Conservation (phyloP, 768 basidiomycete species). For the Suillus placidus region DNA sequence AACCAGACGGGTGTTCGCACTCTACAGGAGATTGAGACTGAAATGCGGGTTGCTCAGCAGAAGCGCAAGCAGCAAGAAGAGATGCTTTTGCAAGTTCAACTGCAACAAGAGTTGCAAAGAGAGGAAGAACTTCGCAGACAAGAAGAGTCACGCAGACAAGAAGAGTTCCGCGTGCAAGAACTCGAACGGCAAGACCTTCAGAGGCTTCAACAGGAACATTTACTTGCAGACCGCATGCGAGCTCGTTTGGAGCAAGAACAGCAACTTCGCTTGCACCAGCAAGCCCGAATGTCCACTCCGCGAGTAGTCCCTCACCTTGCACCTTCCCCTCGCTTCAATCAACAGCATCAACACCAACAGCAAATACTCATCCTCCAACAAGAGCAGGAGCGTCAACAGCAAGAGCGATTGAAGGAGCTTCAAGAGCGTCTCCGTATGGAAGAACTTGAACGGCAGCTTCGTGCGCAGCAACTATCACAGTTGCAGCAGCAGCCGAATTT, state of each 20-base stretch:
- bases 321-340: slow-evolving; percentile 79
- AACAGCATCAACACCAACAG: slow-evolving; percentile 73
- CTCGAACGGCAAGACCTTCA: slow-evolving; percentile 42
- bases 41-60: slow-evolving; percentile 71
- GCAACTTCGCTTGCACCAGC: slow-evolving; percentile 41
- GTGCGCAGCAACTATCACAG: slow-evolving; percentile 54
- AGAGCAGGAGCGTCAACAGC: slow-evolving; percentile 63
- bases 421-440: slow-evolving; percentile 68
- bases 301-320: slow-evolving; percentile 60
- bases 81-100: slow-evolving; percentile 43
- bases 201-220: slow-evolving; percentile 48
- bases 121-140: slow-evolving; percentile 22
- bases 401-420: slow-evolving; percentile 57
- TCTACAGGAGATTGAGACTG: slow-evolving; percentile 80
- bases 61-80: slow-evolving; percentile 44
- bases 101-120: slow-evolving; percentile 47
- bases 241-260: slow-evolving; percentile 32
- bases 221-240: slow-evolving; percentile 10
- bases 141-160: slow-evolving; percentile 25
- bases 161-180: slow-evolving; percentile 31
- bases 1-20: slow-evolving; percentile 54
- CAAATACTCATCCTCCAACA: slow-evolving; percentile 70
- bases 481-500: slow-evolving; percentile 43
- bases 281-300: slow-evolving; percentile 49
- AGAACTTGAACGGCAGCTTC: slow-evolving; percentile 66